Percentiles rank a stretch among this genome's conserved stretches.
Conservation (phyloP, 768 basidiomycete genomes). For the Filobasidium floriforme region DNA sequence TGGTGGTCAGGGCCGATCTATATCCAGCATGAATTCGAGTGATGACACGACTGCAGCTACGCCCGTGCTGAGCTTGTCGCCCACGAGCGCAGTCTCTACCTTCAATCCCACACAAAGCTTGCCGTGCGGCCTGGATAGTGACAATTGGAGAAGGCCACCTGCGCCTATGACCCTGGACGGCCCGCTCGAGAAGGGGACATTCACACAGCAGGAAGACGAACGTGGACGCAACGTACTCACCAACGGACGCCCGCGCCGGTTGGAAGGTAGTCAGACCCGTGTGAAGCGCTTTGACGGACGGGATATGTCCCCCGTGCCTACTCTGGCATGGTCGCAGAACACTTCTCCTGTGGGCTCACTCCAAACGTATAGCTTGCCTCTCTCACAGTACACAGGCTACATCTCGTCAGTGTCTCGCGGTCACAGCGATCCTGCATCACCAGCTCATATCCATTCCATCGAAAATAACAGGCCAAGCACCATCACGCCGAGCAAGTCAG, state of each 20-base stretch:
- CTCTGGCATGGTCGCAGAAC: not conserved
- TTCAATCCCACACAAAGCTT: conserved; percentile 19
- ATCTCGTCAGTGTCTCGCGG: not conserved
- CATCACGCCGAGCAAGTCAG: not conserved
- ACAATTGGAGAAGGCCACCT: conserved; percentile 16
- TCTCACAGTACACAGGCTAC: not conserved
- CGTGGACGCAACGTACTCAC: not conserved
- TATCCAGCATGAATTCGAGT: conserved; percentile 55
- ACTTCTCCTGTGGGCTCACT: not conserved
- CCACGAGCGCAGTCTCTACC: conserved; percentile 15
- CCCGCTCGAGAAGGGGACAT: not conserved
- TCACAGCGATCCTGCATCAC: too few relatives aligned
- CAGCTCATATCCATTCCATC: not conserved
- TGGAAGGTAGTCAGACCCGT: not conserved
- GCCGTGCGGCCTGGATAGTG: conserved; percentile 8
- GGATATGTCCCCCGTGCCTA: not conserved
- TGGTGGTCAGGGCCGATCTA: conserved; percentile 37
- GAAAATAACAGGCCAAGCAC: not conserved
- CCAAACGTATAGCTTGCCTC: not conserved
- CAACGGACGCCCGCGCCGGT: not conserved
- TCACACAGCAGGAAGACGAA: not conserved
- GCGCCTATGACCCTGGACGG: conserved; percentile 5
- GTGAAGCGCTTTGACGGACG: not conserved
- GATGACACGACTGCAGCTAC: conserved; percentile 52
- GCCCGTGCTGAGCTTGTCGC: conserved; percentile 14